Conservation (phyloP, 768 basidiomycete species). For the Xanthoconium stramineum region DNA sequence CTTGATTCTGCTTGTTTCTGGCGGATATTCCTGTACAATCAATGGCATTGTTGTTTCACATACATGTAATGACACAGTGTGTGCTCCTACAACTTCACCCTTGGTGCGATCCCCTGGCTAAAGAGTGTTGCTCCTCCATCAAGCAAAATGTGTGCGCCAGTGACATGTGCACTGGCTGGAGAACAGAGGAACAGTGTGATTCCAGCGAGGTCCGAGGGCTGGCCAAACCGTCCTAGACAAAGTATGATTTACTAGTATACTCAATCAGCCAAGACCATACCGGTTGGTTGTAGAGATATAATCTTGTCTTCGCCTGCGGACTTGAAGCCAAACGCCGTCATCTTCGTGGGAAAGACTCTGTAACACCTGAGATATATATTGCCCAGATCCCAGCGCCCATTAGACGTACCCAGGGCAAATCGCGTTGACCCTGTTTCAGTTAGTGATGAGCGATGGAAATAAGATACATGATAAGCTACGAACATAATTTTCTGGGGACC, state of each 20-base stretch:
- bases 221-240: conserved; percentile 58
- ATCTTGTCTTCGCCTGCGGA: conserved; percentile 51
- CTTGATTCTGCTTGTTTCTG: neutral
- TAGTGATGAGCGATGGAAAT: neutral
- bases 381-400: neutral
- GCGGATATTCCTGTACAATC: conserved; percentile 1
- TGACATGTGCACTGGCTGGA: conserved; percentile 70
- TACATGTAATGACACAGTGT: neutral
- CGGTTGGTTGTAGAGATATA: conserved; percentile 58
- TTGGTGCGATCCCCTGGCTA: conserved; percentile 20
- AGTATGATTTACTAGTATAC: neutral
- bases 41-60: neutral
- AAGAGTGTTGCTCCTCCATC: conserved; percentile 56
- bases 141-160: conserved; percentile 66
- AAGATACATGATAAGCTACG: conserved; percentile 24
- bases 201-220: conserved; percentile 67
- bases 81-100: conserved; percentile 21
- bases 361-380: neutral
- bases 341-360: conserved; percentile 78
- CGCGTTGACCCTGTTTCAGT: conserved; percentile 64
- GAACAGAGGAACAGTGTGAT: conserved; percentile 67
- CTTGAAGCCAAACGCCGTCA: conserved; percentile 74
- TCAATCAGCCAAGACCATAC: conserved; percentile 31
- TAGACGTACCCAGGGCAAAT: conserved; percentile 69
- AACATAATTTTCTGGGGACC: conserved; percentile 61